A percentile compares a stretch with the other conserved stretches of the same genome.
These are phyloP conservation scores for Salix suchowensis DNA, from an alignment of 345 rosid species.

Conservation along the genomic window DNA sequence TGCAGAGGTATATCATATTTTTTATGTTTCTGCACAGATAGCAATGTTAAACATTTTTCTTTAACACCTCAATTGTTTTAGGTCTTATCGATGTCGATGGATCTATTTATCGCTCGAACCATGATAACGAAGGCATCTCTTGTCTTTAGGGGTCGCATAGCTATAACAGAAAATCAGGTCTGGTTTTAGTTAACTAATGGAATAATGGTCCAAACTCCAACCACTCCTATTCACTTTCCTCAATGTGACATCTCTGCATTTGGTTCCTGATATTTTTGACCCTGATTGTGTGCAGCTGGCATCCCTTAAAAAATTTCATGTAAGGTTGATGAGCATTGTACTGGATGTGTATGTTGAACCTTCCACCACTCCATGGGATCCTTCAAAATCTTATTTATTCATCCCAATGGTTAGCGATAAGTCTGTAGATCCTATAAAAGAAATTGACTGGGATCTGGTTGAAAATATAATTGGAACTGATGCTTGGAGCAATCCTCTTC, in stretches of 20 bases:
- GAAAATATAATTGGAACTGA: constrained; percentile 49
- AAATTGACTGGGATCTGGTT: constrained; percentile 84
- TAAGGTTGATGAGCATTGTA: constrained; percentile 96
- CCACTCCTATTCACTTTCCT: neutral
- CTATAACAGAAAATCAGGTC: constrained; percentile 82
- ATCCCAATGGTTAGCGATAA: constrained; percentile 79
- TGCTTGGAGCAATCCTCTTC: constrained; percentile 95
- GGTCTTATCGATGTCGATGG: constrained; percentile 99
- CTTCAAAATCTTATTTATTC: constrained; percentile 95
- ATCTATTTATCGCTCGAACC: constrained; percentile 99
- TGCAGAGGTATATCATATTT: constrained; percentile 74
- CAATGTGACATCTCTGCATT: neutral
- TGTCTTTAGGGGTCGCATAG: constrained; percentile 66
- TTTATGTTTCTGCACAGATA: neutral
- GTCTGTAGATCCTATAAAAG: constrained; percentile 57
- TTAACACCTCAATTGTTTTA: constrained; percentile 22
- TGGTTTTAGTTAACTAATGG: constrained; percentile 10
- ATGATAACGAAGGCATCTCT: constrained; percentile 95
- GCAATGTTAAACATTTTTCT: constrained; percentile 3
- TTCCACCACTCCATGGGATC: constrained; percentile 99
- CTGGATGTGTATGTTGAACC: constrained; percentile 99
- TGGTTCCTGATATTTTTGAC: neutral
- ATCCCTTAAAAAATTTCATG: constrained; percentile 86
- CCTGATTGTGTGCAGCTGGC: constrained; percentile 66
- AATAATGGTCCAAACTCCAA: neutral